These are phyloP conservation scores for Panicum miliaceum DNA, from an alignment of 176 grass and related monocot species.

Conservation along the genomic window DNA sequence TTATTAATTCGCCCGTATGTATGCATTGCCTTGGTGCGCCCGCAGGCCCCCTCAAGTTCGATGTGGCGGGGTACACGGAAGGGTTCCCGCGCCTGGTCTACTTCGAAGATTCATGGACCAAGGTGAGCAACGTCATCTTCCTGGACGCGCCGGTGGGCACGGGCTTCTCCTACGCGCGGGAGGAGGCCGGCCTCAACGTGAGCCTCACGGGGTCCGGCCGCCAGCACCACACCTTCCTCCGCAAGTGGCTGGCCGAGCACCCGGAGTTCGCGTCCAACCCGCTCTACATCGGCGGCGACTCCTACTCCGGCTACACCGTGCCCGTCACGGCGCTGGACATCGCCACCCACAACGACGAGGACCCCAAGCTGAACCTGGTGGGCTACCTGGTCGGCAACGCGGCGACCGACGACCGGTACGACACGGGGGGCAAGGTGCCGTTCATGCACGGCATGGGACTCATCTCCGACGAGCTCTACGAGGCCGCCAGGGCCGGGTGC, in stretches of 20 bases:
- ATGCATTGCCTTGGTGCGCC: neutral
- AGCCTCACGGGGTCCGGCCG: slow-evolving; percentile 47
- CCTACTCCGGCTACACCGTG: slow-evolving; percentile 75
- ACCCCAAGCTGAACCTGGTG: neutral
- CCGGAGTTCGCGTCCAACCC: slow-evolving; percentile 65
- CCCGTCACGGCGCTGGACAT: slow-evolving; percentile 61
- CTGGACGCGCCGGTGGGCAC: slow-evolving; percentile 77
- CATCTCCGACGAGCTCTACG: slow-evolving; percentile 85
- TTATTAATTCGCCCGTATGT: neutral
- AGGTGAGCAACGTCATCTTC: slow-evolving; percentile 79
- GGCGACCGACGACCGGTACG: slow-evolving; percentile 42
- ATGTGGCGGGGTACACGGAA: slow-evolving; percentile 62
- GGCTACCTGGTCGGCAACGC: slow-evolving; percentile 80
- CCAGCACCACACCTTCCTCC: slow-evolving; percentile 55
- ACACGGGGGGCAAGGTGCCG: slow-evolving; percentile 60
- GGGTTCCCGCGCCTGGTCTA: slow-evolving; percentile 59
- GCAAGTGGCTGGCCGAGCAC: slow-evolving; percentile 66
- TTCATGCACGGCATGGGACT: slow-evolving; percentile 80
- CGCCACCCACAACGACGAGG: neutral
- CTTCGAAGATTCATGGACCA: slow-evolving; percentile 68
- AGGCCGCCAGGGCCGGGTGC: slow-evolving; percentile 53
- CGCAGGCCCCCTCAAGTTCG: slow-evolving; percentile 71
- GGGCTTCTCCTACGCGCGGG: slow-evolving; percentile 68
- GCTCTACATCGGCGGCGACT: slow-evolving; percentile 87
- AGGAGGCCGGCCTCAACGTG: slow-evolving; percentile 43